phyloP scores from a whole-genome alignment of 1,284 basidiomycete genomes.

The Puccinia triticina region DNA sequence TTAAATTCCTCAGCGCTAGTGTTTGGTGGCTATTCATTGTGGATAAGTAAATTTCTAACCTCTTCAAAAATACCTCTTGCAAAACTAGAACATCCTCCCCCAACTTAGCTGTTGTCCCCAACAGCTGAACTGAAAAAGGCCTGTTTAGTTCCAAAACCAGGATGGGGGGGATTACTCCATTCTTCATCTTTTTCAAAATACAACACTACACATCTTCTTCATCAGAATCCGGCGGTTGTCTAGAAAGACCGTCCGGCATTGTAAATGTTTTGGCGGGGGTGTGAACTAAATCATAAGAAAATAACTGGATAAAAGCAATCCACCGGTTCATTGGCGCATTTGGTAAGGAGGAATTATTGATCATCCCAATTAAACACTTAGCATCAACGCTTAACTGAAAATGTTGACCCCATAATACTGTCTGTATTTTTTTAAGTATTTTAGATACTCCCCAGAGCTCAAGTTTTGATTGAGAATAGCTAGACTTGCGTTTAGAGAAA shows the following conservation, averaged over 20 bases:
- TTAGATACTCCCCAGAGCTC: too few species aligned
- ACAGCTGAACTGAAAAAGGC: not conserved
- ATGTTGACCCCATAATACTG: too few species aligned
- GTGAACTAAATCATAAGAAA: conserved; percentile 23
- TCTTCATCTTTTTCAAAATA: not conserved
- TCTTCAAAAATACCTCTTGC: not conserved
- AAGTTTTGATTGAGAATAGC: not conserved
- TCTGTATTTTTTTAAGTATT: too few species aligned
- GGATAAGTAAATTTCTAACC: too few species aligned
- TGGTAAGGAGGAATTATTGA: too few species aligned
- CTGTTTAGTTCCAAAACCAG: not conserved
- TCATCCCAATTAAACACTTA: too few species aligned
- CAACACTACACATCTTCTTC: not conserved
- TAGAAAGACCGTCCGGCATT: too few species aligned
- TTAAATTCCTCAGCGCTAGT: not conserved
- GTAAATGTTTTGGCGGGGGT: not conserved
- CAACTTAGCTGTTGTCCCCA: too few species aligned
- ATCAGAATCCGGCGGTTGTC: too few species aligned
- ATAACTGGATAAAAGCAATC: conserved; percentile 24
- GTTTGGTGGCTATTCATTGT: not conserved
- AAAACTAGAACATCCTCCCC: not conserved
- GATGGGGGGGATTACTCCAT: conserved; percentile 2
- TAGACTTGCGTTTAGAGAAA: not conserved
- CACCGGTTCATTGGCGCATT: conserved; percentile 23
- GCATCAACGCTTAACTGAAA: too few species aligned